Evolutionary conservation across 2,329 filamentous ascomycete species (phyloP).

Genomic region (Diaporthe vexans): DNA sequence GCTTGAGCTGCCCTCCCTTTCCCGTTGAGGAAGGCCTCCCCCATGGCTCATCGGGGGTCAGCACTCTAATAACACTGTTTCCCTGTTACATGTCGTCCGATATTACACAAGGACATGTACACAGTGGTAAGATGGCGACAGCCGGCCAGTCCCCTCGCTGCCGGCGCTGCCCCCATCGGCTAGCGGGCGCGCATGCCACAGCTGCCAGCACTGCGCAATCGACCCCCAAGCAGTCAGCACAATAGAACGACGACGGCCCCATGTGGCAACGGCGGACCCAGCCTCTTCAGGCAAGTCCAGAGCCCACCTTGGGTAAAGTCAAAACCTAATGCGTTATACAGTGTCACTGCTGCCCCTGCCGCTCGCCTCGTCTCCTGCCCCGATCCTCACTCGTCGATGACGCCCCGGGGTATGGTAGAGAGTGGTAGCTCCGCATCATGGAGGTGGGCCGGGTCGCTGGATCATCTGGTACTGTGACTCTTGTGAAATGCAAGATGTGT

Average conservation of each 20-base stretch:
- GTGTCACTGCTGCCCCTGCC: slow-evolving; percentile 4
- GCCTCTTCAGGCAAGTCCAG: slow-evolving; percentile 33
- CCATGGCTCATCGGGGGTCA: slow-evolving; percentile 19
- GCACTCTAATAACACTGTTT: slow-evolving; percentile 17
- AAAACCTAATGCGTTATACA: slow-evolving; percentile 24
- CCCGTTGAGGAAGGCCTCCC: slow-evolving; percentile 31
- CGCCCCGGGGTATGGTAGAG: slow-evolving; percentile 5
- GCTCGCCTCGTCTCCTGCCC: slow-evolving; percentile 21
- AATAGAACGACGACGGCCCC: slow-evolving; percentile 24
- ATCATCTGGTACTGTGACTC: slow-evolving; percentile 43
- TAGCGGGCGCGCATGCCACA: slow-evolving; percentile 14
- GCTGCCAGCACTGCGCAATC: slow-evolving; percentile 7
- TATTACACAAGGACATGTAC: neutral
- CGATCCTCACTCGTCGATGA: slow-evolving; percentile 22
- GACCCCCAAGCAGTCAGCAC: slow-evolving; percentile 30
- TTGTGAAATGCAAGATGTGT: slow-evolving; percentile 43
- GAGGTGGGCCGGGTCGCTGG: slow-evolving; percentile 41
- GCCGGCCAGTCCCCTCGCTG: neutral
- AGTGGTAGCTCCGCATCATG: slow-evolving; percentile 32
- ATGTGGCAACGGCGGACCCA: slow-evolving; percentile 35
- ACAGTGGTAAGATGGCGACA: neutral
- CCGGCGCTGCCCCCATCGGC: neutral
- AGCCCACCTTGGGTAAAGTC: slow-evolving; percentile 33
- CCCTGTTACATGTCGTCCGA: slow-evolving; percentile 6
- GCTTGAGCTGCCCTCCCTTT: slow-evolving; percentile 30